These are phyloP conservation scores for Hypomyces perniciosus DNA, from an alignment of 2,329 filamentous ascomycete species.

Conservation along the genomic window DNA sequence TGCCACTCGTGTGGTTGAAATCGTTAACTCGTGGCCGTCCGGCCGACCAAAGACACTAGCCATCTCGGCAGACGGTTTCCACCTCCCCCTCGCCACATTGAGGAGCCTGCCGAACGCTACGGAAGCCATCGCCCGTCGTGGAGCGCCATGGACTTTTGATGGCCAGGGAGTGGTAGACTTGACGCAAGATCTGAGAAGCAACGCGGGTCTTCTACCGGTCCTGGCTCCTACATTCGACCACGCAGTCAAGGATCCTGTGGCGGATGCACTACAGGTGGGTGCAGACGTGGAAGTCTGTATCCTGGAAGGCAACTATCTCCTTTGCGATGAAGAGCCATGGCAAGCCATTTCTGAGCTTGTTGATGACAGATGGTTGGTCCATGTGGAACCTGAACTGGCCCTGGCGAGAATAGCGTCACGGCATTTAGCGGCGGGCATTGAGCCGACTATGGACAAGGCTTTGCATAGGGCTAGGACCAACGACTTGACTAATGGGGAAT, in stretches of 20 bases:
- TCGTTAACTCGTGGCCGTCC: conserved; percentile 10
- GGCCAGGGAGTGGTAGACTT: conserved; percentile 18
- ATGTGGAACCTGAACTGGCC: conserved; percentile 31
- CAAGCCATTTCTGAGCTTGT: conserved; percentile 26
- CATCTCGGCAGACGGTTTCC: conserved; percentile 26
- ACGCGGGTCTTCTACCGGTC: conserved; percentile 16
- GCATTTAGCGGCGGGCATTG: conserved; percentile 36
- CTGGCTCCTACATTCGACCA: conserved; percentile 69
- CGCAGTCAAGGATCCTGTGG: conserved; percentile 64
- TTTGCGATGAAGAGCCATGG: conserved; percentile 28
- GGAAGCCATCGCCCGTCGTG: conserved; percentile 26
- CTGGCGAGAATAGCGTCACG: conserved; percentile 31
- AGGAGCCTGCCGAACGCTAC: conserved; percentile 23
- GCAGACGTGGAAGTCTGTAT: conserved; percentile 55
- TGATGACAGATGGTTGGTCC: conserved; percentile 37
- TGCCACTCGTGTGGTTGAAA: conserved; percentile 14
- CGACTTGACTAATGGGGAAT: conserved; percentile 73
- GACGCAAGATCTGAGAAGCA: conserved; percentile 14
- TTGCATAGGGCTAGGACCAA: conserved; percentile 67
- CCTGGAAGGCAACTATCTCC: conserved; percentile 62
- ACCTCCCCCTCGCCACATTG: conserved; percentile 21
- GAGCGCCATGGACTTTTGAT: conserved; percentile 30
- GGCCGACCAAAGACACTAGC: conserved; percentile 17
- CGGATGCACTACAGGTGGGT: conserved; percentile 56
- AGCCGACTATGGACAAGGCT: conserved; percentile 56